Base-by-base conservation (phyloP, 257 asterid genomes). In the Gentiana straminea region DNA sequence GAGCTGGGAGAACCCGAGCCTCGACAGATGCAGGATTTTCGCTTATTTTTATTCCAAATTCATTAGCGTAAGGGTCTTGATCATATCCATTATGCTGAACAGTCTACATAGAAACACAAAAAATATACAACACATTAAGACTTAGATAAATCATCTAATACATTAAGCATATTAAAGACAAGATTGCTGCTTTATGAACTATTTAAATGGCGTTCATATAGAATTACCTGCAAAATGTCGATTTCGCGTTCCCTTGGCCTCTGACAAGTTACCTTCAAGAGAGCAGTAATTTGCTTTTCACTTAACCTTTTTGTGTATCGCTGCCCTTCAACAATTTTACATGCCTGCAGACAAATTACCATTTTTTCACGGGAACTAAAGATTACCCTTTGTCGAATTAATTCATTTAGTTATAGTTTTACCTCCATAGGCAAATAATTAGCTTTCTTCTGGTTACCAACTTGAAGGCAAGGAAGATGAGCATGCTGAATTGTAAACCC, bases 341-440 rank as follows among this genome's bases (percentile, higher is more conserved):
- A 93, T 0, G 97, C 99, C 99, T 93, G 75, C 35, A 63, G 41
- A 54, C 12, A 3, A 15, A 57, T 35, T 49, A 2, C 58, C 33
- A 13, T 76, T 59, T 71, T 57, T 71, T 49, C 38, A 53, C 13
- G 13, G 46, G 10, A 41, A 41, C 46, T 41, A 41, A 60, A 53
- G 52, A 38, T 5, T 45, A 34, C 41, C 51, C 43, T 8, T 33
- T 8, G 61, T 46, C 34, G 7, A 39, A 64, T 57, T 5, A 11
- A 8, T 48, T 58, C 37, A 35, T 13, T 13, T 39, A 13, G 33
- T 5, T 33, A 53, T 49, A 13, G 55, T 38, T 67, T 36, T 32
- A 88, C 99, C 99, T 92, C 99, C 99, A 92, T 88, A 3, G 99
- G 99, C 54, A 92, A 76, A 75, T 92, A 93, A 77, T 82, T 93